Base-by-base conservation (phyloP, 352 stramenopile genomes). In the Phytophthora macrochlamydospora region DNA sequence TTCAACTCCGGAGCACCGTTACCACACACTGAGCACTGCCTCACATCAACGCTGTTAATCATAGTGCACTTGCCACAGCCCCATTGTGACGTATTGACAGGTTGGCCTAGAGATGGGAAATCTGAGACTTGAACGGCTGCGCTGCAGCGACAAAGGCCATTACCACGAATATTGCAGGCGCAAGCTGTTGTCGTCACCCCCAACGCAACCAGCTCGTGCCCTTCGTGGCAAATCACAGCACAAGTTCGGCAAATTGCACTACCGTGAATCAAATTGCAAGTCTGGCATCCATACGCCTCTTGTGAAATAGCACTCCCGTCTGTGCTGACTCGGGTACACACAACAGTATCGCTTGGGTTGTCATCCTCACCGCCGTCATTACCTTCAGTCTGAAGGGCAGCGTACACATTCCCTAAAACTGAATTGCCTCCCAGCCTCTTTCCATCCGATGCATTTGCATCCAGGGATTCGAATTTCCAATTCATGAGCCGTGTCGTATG, bases 11-110 rank as follows among this genome's bases (percentile, higher is more conserved):
- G 53, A 1, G 57, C 65, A 44, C 45, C 64, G 42, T 83, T 77
- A 33, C 80, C 76, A 54, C 89, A 96, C 32, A 95, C 84, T 42
- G 71, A 82, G 51, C 89, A 96, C 49, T 77, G 69, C 9, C 70
- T 77, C 2, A 77, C 50, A n/a, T 80, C 66, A 7, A 79, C 55
- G 4, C 71, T 67, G 56, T 96, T 96, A 18, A 95, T 78, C 35
- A 96, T 84, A 0, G 89, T 96, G 66, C 89, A 96, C 45, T 91
- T 85, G 52, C 68, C 86, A 58, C 89, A 96, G 45, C 81, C 85
- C 89, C 89, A 96, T 14, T 89, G 65, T 13, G 68, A 51, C 12
- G 73, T 75, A n/a, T 65, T 71, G 12, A 89, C 76, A 11, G 78
- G 48, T 2, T 72, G 65, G 28, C 53, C 70, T 6, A 91, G 59